phyloP scores from a whole-genome alignment of 495 filamentous ascomycete genomes.

The Pseudevernia furfuracea region DNA sequence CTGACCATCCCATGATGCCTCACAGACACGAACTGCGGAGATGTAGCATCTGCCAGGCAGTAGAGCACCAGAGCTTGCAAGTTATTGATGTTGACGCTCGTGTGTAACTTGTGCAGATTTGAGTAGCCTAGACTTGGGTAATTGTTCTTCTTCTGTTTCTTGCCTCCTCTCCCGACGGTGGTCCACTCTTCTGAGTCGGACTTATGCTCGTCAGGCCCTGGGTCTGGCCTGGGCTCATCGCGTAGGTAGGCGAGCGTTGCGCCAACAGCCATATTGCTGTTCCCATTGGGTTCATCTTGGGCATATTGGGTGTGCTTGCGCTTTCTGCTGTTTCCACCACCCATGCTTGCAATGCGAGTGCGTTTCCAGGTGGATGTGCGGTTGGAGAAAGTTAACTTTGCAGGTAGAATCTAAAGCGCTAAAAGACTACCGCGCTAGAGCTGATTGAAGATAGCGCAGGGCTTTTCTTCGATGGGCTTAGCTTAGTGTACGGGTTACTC shows the following conservation, averaged over 20 bases:
- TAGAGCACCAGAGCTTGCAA: constrained; percentile 81
- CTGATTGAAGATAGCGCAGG: too few species aligned
- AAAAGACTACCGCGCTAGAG: too few species aligned
- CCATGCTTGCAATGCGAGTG: constrained; percentile 1
- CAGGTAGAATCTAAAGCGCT: too few species aligned
- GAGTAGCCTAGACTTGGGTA: constrained; percentile 70
- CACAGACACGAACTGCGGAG: constrained; percentile 82
- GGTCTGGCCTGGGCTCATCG: background rate
- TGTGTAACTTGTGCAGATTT: constrained; percentile 56
- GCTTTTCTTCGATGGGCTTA: too few species aligned
- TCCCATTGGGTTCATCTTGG: constrained; percentile 7
- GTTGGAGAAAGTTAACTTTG: background rate
- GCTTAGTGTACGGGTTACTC: too few species aligned
- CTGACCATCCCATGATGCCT: constrained; percentile 65
- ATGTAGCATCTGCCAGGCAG: constrained; percentile 72
- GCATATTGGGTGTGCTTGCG: constrained; percentile 20
- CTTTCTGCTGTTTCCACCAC: constrained; percentile 19
- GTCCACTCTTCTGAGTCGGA: constrained; percentile 21
- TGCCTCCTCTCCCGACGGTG: constrained; percentile 22
- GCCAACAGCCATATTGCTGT: constrained; percentile 12
- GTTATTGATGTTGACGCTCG: constrained; percentile 67
- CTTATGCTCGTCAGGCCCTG: constrained; percentile 1
- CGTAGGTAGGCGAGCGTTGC: constrained; percentile 21
- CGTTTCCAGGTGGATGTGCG: too few species aligned
- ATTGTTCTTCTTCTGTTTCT: constrained; percentile 52